Evolutionary conservation across 495 filamentous ascomycete genomes (phyloP), one percentile per base, ranked within the genome.

Genomic region (Amorphotheca resinae): DNA sequence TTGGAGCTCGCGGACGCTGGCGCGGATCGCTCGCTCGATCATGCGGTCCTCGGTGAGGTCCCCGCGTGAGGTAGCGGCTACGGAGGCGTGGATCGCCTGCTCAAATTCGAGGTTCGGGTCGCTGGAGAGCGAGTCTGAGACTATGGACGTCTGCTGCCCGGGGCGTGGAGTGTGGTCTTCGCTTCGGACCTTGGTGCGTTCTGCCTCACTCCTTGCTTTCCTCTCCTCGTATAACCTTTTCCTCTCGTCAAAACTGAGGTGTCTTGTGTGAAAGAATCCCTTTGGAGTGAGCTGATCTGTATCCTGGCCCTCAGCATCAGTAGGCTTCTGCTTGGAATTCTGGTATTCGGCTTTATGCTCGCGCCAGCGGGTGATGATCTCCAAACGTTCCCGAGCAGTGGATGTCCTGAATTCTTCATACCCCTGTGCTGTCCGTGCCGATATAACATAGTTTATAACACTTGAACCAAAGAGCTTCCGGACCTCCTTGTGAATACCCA

Each of bases 401-500:
- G 68, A 53, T 2, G 44, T 45, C 9, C 61, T 56, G 35, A 68
- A 66, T 17, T 88, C 81, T 36, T 78, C 70, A 34, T 76, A 68
- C 2, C 85, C 84, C 56, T 89, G 82, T 9, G 74, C 59, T 21
- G 82, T 80, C 3, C 85, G 69, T 20, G 82, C 74, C 1, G 80
- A 69, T 26, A 85, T 67, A 37, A 88, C 83, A 41, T 86, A 83
- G 45, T 78, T 82, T 11, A 76, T 63, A 33, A 77, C 74, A 42
- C 70, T 78, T 20, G 67, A 67, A 14, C 76, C 72, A 45, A 83
- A 71, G 21, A 70, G 52, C 22, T 73, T 80, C 23, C 77, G 71
- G 16, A 87, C 65, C 50, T 85, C 77, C 34, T 80, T 79, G 59
- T 84, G 79, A 2, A 89, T 63, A 1, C 86, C 86, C 44, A 79